Percentiles rank a stretch among this genome's conserved stretches.
These are phyloP conservation scores for Acanthamoeba triangularis DNA, from an alignment of 208 protist genomes.

Conservation along the genomic window DNA sequence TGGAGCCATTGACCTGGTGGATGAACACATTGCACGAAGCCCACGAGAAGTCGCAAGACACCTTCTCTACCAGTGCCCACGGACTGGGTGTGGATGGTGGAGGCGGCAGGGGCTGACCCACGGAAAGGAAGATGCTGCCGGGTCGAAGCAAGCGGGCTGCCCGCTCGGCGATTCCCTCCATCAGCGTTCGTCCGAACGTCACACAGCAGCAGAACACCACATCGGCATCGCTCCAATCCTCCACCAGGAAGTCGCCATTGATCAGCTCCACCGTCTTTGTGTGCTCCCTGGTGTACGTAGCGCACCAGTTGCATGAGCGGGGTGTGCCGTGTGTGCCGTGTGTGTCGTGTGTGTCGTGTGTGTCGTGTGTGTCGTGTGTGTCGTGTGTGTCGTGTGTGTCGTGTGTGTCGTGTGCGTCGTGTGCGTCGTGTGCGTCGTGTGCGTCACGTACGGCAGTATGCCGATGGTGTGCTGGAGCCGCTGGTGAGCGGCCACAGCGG, in stretches of 20 bases:
- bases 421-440: too few relatives aligned
- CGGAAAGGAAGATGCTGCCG: not conserved
- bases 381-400: too few relatives aligned
- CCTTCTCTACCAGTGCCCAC: not conserved
- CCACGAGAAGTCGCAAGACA: not conserved
- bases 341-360: too few relatives aligned
- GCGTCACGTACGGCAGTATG: not conserved
- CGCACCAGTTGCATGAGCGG: too few relatives aligned
- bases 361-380: too few relatives aligned
- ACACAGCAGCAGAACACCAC: not conserved
- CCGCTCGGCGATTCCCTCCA: not conserved
- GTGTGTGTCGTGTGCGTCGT: too few relatives aligned
- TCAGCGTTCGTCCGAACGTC: not conserved
- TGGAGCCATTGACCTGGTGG: too few relatives aligned
- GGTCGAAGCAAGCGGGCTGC: not conserved
- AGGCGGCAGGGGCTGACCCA: not conserved
- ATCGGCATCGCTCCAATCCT: not conserved
- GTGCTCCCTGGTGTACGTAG: not conserved
- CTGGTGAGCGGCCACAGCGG: not conserved
- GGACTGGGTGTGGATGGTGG: not conserved
- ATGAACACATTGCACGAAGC: not conserved
- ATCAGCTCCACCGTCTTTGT: not conserved
- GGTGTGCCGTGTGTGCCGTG: too few relatives aligned
- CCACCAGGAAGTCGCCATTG: not conserved
- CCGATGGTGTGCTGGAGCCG: not conserved